A percentile compares a stretch with the other conserved stretches of the same genome.
phyloP scores from a whole-genome alignment of 2,329 filamentous ascomycete species.

The Aspergillus floridensis region DNA sequence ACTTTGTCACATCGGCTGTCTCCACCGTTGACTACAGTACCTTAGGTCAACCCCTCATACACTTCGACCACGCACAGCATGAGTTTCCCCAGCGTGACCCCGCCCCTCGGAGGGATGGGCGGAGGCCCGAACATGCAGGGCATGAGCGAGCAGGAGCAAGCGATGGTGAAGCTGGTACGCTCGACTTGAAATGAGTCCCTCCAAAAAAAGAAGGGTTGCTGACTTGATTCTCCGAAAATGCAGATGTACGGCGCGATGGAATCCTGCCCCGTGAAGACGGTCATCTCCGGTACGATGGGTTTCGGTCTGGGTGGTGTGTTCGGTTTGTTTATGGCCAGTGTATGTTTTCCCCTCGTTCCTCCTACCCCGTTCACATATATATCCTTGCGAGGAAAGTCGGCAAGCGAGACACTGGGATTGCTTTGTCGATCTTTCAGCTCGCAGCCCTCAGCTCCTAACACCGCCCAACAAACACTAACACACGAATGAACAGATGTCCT shows the following conservation, averaged over 20 bases:
- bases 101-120: slow-evolving; percentile 30
- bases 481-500: slow-evolving; percentile 71
- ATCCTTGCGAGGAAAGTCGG: too few species aligned
- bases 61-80: slow-evolving; percentile 21
- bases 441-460: not conserved
- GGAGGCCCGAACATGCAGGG: slow-evolving; percentile 31
- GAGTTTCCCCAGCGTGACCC: slow-evolving; percentile 37
- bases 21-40: too few species aligned
- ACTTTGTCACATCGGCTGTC: not conserved
- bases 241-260: slow-evolving; percentile 86
- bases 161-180: slow-evolving; percentile 48
- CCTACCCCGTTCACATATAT: too few species aligned
- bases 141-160: slow-evolving; percentile 48
- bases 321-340: slow-evolving; percentile 95
- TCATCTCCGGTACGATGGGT: slow-evolving; percentile 86
- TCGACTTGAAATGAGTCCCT: too few species aligned
- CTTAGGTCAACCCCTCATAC: too few species aligned
- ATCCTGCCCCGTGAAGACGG: slow-evolving; percentile 84
- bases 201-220: not conserved
- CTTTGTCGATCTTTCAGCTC: too few species aligned
- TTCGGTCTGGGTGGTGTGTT: slow-evolving; percentile 93
- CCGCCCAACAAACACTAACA: not conserved
- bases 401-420: too few species aligned
- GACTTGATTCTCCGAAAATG: not conserved
- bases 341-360: slow-evolving; percentile 48